Base-by-base conservation (phyloP, 768 basidiomycete genomes). In the Pleurotus pulmonarius region DNA sequence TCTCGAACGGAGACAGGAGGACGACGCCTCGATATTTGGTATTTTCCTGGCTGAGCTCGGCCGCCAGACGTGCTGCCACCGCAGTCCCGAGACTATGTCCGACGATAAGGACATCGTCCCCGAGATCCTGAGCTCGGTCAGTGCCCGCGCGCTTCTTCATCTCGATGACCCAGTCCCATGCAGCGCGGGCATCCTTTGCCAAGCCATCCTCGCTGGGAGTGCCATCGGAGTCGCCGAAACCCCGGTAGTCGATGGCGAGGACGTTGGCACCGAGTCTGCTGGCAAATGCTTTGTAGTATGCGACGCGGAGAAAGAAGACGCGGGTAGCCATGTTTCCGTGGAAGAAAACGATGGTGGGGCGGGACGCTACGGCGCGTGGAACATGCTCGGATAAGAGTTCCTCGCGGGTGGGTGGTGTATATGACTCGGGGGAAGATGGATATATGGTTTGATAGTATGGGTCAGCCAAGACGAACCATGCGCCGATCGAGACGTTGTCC, bases 41-140 rank as follows among this genome's bases (percentile, higher is more conserved):
- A 2, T 67, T 71, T 38, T 83, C 76, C 3, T 70, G 69, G n/a
- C 73, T 72, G n/a, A 86, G 68, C 40, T 74, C 67, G 4, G 75
- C 78, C 12, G 75, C 78, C 15, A 85, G 70, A 24, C 77, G 75
- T 11, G 79, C 77, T 6, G 76, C 77, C 2, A 98, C 88, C 0
- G 87, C 94, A 0, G 94, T 94, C 1, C 95, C 95, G 11, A 98
- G 74, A 60, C 92, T 94, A 62, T 95, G 93, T 0, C 95, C 95
- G 3, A 92, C 74, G 43, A 98, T 67, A 3, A 93, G 73, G 38
- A 97, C 76, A 57, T 86, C 75, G 37, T 82, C 72, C 2, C 51
- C 51, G 24, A 25, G 39, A 38, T 53, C 39, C 15, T 8, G 8
- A 6, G 6, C 24, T 40, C 39, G 22, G 34, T 37, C 20, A 1